These are phyloP conservation scores for Styphnolobium japonicum DNA, from an alignment of 306 rosid species.

Conservation along the genomic window DNA sequence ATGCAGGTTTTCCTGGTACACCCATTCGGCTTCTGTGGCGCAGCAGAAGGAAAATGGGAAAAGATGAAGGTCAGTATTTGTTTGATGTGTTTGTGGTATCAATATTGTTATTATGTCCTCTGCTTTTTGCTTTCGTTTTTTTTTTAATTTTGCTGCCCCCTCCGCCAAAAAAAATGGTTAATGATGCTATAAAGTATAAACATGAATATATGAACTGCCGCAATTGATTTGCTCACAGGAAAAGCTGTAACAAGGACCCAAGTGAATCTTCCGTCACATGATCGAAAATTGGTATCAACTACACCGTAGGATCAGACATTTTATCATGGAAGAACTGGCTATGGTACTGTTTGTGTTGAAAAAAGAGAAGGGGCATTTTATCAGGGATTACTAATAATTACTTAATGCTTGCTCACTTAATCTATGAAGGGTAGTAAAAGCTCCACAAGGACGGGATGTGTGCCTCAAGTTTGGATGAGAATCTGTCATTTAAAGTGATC, in stretches of 20 bases:
- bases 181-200: neutral
- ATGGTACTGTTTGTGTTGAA: constrained; percentile 11
- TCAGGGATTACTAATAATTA: neutral
- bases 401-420: neutral
- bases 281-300: constrained; percentile 36
- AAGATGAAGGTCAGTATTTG: constrained; percentile 56
- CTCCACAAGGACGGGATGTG: neutral
- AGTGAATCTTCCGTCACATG: constrained; percentile 36
- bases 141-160: neutral
- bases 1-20: constrained; percentile 93
- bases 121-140: neutral
- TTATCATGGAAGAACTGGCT: constrained; percentile 7
- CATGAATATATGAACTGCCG: neutral
- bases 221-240: constrained; percentile 45
- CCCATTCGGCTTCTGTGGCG: constrained; percentile 93
- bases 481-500: neutral
- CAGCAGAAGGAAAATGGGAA: constrained; percentile 73
- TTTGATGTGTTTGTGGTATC: constrained; percentile 6
- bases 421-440: constrained; percentile 4
- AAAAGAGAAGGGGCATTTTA: neutral
- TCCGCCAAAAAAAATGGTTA: neutral
- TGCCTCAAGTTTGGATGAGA: constrained; percentile 5
- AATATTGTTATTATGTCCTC: neutral
- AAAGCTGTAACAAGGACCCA: constrained; percentile 44
- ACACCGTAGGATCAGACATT: constrained; percentile 26